Evolutionary conservation across 176 grass and related monocot genomes (phyloP), one percentile per base, ranked within the genome.

Genomic region (Phragmites australis): DNA sequence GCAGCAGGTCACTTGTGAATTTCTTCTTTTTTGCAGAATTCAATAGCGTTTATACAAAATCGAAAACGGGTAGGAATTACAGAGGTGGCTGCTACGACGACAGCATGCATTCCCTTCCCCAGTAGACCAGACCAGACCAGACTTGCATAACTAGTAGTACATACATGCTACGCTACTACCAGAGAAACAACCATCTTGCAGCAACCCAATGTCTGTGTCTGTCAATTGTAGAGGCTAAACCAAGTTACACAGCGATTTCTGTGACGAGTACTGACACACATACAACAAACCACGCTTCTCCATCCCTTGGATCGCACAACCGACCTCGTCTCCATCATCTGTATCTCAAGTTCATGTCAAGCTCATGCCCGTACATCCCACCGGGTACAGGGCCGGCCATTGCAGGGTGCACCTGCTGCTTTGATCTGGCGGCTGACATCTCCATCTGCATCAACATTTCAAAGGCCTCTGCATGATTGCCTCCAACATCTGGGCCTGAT

Each of bases 381-480:
- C 92, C 80, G 40, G 90, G 90, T 44, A 88, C 55, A 37, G 83
- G 77, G 77, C 86, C 82, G 10, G 79, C 86, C 67, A 90, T 78
- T 74, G 89, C 63, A 66, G 77, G 86, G 57, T 87, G 92, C 17
- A 82, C 79, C 75, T 95, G 93, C 67, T 88, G 93, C 80, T 88
- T 88, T 26, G 90, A 76, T 82, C 93, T 95, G 55, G 88, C 96
- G 55, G 88, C 96, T 57, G 81, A 81, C 47, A 98, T 72, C 74
- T 99, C 93, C 90, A 95, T 91, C 68, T 93, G 90, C 27, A 95
- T 86, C 74, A 95, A 52, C 82, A 90, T 91, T 80, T 99, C 87
- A 23, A 99, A 81, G 58, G 78, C 79, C 30, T 91, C 90, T 53
- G 90, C 82, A 74, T 82, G 92, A 82, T 68, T 89, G 68, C 75